phyloP scores from a whole-genome alignment of 768 basidiomycete genomes.

The Lactarius indigo region DNA sequence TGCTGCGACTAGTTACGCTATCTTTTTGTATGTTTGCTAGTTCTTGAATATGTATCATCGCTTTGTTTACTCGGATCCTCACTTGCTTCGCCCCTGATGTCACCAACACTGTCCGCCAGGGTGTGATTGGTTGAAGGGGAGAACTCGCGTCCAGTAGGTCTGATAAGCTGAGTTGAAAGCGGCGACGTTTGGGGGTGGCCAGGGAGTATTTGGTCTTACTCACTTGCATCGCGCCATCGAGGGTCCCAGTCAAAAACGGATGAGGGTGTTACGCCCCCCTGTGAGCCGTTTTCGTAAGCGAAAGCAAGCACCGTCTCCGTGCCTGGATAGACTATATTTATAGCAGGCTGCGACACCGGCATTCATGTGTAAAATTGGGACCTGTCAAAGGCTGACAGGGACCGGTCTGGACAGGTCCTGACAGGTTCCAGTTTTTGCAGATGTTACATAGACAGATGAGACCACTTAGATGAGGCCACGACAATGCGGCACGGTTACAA shows the following conservation, averaged over 20 bases:
- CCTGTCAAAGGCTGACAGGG: too few relatives aligned
- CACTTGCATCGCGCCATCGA: background rate
- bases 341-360: background rate
- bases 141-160: too few relatives aligned
- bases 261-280: background rate
- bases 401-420: too few relatives aligned
- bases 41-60: constrained; percentile 7
- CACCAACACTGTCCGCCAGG: constrained; percentile 36
- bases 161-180: background rate
- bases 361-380: too few relatives aligned
- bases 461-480: background rate
- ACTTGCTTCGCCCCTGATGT: constrained; percentile 24
- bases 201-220: background rate
- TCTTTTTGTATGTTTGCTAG: constrained; percentile 10
- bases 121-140: background rate
- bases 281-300: background rate
- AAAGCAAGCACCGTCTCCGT: background rate
- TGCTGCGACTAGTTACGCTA: constrained; percentile 14
- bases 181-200: background rate
- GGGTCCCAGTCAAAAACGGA: background rate
- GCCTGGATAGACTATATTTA: background rate
- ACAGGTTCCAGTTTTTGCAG: too few relatives aligned
- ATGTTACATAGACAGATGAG: background rate
- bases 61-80: background rate
- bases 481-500: background rate